Conservation (phyloP, 1,284 basidiomycete species). For the Puccinia horiana region DNA sequence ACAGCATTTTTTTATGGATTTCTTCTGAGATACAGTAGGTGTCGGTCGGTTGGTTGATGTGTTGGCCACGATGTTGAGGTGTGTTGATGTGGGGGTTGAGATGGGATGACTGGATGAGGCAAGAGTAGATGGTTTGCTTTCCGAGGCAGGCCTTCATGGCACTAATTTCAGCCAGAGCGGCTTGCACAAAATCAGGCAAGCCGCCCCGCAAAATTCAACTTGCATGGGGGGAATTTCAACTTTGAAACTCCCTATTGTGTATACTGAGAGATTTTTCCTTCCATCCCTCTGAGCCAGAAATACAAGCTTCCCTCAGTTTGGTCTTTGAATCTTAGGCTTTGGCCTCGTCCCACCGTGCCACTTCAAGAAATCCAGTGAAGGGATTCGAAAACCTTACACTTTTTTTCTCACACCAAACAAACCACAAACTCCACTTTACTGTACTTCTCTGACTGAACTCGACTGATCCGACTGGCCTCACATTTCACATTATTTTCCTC, state of each 20-base stretch:
- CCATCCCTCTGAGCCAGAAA: too few species aligned
- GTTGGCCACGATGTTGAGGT: not conserved
- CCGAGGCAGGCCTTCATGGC: slow-evolving; percentile 1
- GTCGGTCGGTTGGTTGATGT: not conserved
- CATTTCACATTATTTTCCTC: too few species aligned
- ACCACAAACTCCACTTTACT: too few species aligned
- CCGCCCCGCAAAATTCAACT: slow-evolving; percentile 10
- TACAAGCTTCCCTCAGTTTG: too few species aligned
- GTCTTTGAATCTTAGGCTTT: too few species aligned
- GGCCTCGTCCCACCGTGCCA: too few species aligned
- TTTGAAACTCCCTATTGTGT: slow-evolving; percentile 13
- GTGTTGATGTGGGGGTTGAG: not conserved
- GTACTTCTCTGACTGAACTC: too few species aligned
- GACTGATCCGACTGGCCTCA: too few species aligned
- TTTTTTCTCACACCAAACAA: too few species aligned
- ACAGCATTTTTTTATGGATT: not conserved
- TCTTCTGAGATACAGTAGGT: not conserved
- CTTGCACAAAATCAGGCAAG: slow-evolving; percentile 1
- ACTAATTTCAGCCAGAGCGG: not conserved
- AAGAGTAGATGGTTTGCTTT: not conserved
- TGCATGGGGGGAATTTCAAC: not conserved
- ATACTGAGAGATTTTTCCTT: too few species aligned
- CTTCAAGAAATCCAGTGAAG: too few species aligned
- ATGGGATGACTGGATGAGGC: not conserved
- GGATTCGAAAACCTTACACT: too few species aligned